Base-by-base conservation (phyloP, 441 rosid genomes). In the Euphorbia celastroides region DNA sequence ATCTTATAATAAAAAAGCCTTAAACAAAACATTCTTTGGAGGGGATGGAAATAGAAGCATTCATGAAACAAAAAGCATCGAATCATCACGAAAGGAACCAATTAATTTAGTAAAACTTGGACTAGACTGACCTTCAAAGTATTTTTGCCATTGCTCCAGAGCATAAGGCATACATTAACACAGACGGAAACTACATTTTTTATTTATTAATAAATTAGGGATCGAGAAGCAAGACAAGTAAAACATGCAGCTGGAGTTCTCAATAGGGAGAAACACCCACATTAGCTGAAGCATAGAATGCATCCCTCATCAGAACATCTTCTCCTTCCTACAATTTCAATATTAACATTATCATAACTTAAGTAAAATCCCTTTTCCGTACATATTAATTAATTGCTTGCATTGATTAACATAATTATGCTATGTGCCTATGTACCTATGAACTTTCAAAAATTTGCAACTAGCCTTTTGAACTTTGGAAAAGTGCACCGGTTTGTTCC, bases 261-360 rank as follows among this genome's bases (percentile, higher is more conserved):
- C 69, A 87, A 80, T 83, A 87, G 62, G 96, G 98, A 61, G 87
- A 64, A 72, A 88, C 84, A 67, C 93, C 96, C 67, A 86, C 81
- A 58, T 88, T 84, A 20, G 89, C 73, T 26, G 94, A 80, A 75
- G 81, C 80, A 59, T 85, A 83, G 77, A 85, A 85, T 65, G 92
- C 97, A 70, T 89, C 97, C 77, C 88, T 91, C 82, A 82, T 84
- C 68, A 80, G 75, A 81, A 79, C 78, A 64, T 88, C 93, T 48
- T 90, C 95, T 72, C 86, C 99, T 56, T 84, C 97, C 97, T 91
- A 50, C 61, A 69, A n/a, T n/a, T n/a, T n/a, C n/a, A n/a, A n/a
- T n/a, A n/a, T n/a, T 31, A 56, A 32, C 41, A 50, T 8, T 48
- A 32, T 61, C 58, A 42, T 13, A 38, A 48, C 36, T 63, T n/a